Evolutionary conservation across 2,329 filamentous ascomycete species (phyloP).

Genomic region (Fusarium sp.): DNA sequence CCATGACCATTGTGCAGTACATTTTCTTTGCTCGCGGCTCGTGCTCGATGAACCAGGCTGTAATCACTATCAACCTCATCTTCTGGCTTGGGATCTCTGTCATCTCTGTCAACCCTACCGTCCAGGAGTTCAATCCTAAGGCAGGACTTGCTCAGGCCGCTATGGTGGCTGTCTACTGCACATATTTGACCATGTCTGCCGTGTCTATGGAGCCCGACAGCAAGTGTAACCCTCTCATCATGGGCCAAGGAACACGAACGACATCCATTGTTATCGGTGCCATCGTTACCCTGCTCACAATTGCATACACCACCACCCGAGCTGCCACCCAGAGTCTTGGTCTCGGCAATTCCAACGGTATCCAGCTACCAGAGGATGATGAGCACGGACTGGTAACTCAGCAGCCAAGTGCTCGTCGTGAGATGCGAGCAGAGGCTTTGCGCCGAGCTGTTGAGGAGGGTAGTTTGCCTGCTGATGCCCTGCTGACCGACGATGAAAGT

Average conservation of each 20-base stretch:
- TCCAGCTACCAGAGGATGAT: constrained; percentile 74
- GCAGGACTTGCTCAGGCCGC: constrained; percentile 96
- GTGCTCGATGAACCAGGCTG: constrained; percentile 96
- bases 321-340: constrained; percentile 91
- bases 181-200: constrained; percentile 96
- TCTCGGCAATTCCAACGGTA: constrained; percentile 62
- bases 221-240: constrained; percentile 92
- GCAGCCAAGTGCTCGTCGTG: constrained; percentile 81
- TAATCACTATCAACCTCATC: constrained; percentile 92
- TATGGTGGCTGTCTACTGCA: constrained; percentile 98
- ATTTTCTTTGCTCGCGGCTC: constrained; percentile 86
- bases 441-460: constrained; percentile 93
- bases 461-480: constrained; percentile 87
- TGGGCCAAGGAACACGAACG: constrained; percentile 85
- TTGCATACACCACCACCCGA: constrained; percentile 96
- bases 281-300: constrained; percentile 94
- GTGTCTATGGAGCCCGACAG: constrained; percentile 98
- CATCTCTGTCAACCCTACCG: constrained; percentile 87
- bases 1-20: constrained; percentile 97
- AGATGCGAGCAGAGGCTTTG: constrained; percentile 93
- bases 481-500: constrained; percentile 78
- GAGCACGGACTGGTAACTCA: constrained; percentile 90
- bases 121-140: constrained; percentile 92
- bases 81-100: constrained; percentile 83
- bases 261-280: constrained; percentile 93